These are phyloP conservation scores for Grosmannia huntii DNA, from an alignment of 2,329 filamentous ascomycete genomes.

Conservation along the genomic window DNA sequence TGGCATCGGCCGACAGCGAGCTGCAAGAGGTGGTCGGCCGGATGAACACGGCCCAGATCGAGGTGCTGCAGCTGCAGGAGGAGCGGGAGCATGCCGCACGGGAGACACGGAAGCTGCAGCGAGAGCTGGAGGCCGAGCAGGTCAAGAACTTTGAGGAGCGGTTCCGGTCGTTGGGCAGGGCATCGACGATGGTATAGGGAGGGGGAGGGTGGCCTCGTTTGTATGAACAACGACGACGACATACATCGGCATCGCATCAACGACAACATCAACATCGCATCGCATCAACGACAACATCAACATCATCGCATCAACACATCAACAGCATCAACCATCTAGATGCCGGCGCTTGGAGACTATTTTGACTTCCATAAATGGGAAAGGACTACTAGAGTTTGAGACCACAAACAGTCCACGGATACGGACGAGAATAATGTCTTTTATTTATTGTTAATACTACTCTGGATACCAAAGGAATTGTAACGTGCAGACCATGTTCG, in stretches of 20 bases:
- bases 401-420: neutral
- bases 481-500: no score
- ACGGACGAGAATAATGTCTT: neutral
- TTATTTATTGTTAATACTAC: neutral
- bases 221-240: neutral
- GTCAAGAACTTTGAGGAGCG: slow-evolving; percentile 36
- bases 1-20: slow-evolving; percentile 62
- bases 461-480: neutral
- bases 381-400: neutral
- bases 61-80: slow-evolving; percentile 66
- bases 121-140: slow-evolving; percentile 51
- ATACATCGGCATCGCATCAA: neutral
- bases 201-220: neutral
- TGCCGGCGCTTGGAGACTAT: neutral
- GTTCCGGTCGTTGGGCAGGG: slow-evolving; percentile 20
- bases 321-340: neutral
- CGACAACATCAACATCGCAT: neutral
- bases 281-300: neutral
- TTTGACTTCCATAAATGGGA: neutral
- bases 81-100: slow-evolving; percentile 62
- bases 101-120: slow-evolving; percentile 57
- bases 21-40: slow-evolving; percentile 74
- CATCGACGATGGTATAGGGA: neutral
- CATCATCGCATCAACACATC: neutral
- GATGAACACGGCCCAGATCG: slow-evolving; percentile 74